Base-by-base conservation (phyloP, 1,139 yeast genomes). In the Arxiozyma slooffiae region DNA sequence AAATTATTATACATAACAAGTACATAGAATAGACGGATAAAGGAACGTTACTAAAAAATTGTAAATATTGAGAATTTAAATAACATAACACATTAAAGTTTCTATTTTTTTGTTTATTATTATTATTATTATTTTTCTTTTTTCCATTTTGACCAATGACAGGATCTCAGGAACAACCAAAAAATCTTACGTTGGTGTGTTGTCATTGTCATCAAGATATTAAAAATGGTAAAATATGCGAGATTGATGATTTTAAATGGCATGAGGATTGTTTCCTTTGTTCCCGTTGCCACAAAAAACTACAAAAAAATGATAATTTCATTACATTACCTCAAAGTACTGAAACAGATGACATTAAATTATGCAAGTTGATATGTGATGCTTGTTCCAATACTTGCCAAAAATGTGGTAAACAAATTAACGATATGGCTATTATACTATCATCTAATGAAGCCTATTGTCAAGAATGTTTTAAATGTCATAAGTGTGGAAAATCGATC, bases 401-500 rank as follows among this genome's bases (percentile, higher is more conserved):
- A 60, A 81, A 82, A 53, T 92, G 98, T 73, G 80, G 81, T 49
- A 84, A 85, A 63, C 86, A 88, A 66, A 92, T 92, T 56, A 95
- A 86, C 61, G 96, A 90, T 65, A 75, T 88, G 71, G 97, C 98
- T 17, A 89, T 92, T 41, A 59, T 71, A 16, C 49, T 64, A 22
- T 75, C 89, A 46, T 88, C 96, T 26, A 95, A 85, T 60, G 94
- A 87, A 64, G 96, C 97, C 4, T 92, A 88, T 66, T 92, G 98
- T 67, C 80, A 95, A 9, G 76, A 77, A 49, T 92, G 98, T 68
- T 92, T 92, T 71, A 81, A 82, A 60, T 92, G 98, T 67, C 79
- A 94, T 48, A 82, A 88, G 57, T 92, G 98, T 71, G 82, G 84
- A 64, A 80, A 79, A 57, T 83, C 84, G 57, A 92, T 92, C 55